phyloP scores from a whole-genome alignment of 768 basidiomycete species.

The Tulasnella sp. region DNA sequence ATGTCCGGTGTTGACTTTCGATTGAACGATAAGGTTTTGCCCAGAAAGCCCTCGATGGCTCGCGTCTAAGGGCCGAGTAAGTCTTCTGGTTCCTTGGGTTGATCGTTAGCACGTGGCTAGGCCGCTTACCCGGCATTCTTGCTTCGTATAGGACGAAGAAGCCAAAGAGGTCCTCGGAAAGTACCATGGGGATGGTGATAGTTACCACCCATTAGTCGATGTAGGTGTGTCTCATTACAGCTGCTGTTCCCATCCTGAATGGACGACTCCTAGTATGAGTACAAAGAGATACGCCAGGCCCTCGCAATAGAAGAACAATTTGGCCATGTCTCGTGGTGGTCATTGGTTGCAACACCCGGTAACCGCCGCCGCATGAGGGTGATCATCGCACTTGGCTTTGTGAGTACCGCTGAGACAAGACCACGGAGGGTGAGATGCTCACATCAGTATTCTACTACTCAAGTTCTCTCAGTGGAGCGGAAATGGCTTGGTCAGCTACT shows the following conservation, averaged over 20 bases:
- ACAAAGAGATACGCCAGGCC: constrained; percentile 47
- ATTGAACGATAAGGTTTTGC: constrained; percentile 35
- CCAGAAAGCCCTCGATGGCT: constrained; percentile 60
- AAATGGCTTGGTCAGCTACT: constrained; percentile 61
- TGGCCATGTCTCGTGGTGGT: constrained; percentile 35
- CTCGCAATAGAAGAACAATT: constrained; percentile 49
- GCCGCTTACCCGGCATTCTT: no score
- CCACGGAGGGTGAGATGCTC: neutral
- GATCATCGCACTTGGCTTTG: constrained; percentile 31
- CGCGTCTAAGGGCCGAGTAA: constrained; percentile 37
- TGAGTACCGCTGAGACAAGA: neutral
- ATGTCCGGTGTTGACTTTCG: neutral
- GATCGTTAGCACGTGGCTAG: no score
- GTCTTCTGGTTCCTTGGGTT: no score
- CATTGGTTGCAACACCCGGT: constrained; percentile 48
- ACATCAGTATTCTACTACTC: neutral
- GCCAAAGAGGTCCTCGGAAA: constrained; percentile 50
- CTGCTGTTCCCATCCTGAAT: neutral
- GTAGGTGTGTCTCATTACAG: constrained; percentile 31
- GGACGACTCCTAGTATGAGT: constrained; percentile 18
- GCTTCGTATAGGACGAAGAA: no score
- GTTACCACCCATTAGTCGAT: constrained; percentile 44
- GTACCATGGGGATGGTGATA: constrained; percentile 55
- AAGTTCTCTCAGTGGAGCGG: constrained; percentile 66
- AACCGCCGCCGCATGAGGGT: constrained; percentile 58